Evolutionary conservation across 2,329 filamentous ascomycete species (phyloP), one percentile per base, ranked within the genome.

Genomic region (Hypoxylon rubiginosum): DNA sequence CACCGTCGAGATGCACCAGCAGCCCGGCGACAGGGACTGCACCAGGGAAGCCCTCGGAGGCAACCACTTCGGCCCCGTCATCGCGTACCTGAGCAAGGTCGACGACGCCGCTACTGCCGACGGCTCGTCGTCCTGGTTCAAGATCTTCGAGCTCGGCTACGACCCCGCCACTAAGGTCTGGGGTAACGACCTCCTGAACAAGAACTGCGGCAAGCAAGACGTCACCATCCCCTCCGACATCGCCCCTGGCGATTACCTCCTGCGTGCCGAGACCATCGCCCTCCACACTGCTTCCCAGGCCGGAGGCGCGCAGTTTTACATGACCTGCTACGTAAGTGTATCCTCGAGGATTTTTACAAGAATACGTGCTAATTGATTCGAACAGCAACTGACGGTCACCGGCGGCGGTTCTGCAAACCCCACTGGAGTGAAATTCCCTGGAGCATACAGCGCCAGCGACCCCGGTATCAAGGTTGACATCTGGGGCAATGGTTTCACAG

Each of bases 41-140:
- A 65, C 67, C 53, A 81, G 78, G 64, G 80, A 85, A 69, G 85
- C 83, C 24, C 85, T 86, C 64, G 84, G 84, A 21, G 84, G 84
- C 28, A 80, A 81, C 52, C 84, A 86, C 75, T 83, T 82, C 71
- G 84, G 84, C 1, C 84, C 84, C 2, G 81, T 86, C 8, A 77
- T 82, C 28, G 79, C 81, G 2, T 85, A 86, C 75, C 73, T 85
- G 64, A 79, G 79, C 68, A 82, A 84, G 68, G 84, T 86, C 3
- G 69, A 76, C 3, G 81, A 85, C 68, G 81, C 84, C 3, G 70
- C 78, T 24, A 79, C 79, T 0, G 81, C 83, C 56, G 78, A 81
- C 63, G 80, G 80, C 28, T 80, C 80, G 9, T 74, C 77, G 2
- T 76, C 77, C 3, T 86, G 83, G 83, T 86, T 86, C 79, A 87